A percentile compares a stretch with the other conserved stretches of the same genome.
phyloP scores from a whole-genome alignment of 2,329 filamentous ascomycete species.

The Helotiales sp. region DNA sequence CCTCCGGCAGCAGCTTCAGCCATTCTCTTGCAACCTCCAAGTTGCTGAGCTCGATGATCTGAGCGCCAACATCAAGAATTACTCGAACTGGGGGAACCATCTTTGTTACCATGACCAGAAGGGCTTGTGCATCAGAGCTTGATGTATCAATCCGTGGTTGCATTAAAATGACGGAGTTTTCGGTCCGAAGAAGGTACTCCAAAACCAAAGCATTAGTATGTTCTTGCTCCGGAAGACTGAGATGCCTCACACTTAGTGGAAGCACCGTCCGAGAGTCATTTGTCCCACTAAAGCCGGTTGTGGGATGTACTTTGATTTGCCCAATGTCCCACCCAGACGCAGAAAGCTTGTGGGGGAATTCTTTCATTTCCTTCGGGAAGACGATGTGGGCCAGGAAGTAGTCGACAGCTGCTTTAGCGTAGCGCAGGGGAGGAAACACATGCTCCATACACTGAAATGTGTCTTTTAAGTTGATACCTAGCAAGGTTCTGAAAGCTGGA shows the following conservation, averaged over 20 bases:
- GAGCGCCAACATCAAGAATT: slow-evolving; percentile 70
- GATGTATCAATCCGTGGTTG: slow-evolving; percentile 6
- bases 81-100: slow-evolving; percentile 50
- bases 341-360: slow-evolving; percentile 64
- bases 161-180: slow-evolving; percentile 47
- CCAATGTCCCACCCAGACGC: slow-evolving; percentile 70
- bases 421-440: slow-evolving; percentile 54
- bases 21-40: slow-evolving; percentile 51
- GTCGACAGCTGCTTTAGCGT: slow-evolving; percentile 56
- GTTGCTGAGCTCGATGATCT: slow-evolving; percentile 68
- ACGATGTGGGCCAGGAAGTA: slow-evolving; percentile 61
- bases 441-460: slow-evolving; percentile 43
- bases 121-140: slow-evolving; percentile 42
- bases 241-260: slow-evolving; percentile 59
- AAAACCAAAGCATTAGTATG: slow-evolving; percentile 71
- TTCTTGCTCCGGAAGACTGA: slow-evolving; percentile 52
- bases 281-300: slow-evolving; percentile 70
- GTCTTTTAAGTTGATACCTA: slow-evolving; percentile 61
- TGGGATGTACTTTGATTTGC: slow-evolving; percentile 44
- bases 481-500: slow-evolving; percentile 40
- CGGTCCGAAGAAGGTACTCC: slow-evolving; percentile 52
- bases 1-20: slow-evolving; percentile 40
- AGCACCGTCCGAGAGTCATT: slow-evolving; percentile 60
- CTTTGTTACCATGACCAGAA: slow-evolving; percentile 46
- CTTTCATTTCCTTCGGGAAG: slow-evolving; percentile 61